Conservation (phyloP, 176 grass and related monocot species). For the Cenchrus fungigraminus region DNA sequence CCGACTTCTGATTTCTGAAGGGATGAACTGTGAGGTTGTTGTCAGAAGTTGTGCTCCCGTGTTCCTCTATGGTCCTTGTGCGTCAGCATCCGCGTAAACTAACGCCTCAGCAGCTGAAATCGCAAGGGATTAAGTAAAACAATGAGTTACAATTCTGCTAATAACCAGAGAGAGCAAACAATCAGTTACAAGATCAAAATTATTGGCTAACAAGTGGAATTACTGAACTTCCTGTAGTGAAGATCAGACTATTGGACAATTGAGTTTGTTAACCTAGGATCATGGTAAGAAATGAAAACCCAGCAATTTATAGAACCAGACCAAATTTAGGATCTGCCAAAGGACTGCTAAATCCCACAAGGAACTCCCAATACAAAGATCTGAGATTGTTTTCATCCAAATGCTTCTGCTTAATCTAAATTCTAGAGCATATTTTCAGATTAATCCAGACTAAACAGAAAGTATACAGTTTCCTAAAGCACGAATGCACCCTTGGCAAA, state of each 20-base stretch:
- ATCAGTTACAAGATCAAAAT: not conserved
- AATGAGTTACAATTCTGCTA: not conserved
- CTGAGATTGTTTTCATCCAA: not conserved
- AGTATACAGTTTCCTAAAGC: not conserved
- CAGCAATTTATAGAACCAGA: too few species aligned
- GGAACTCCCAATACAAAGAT: not conserved
- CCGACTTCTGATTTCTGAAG: constrained; percentile 10
- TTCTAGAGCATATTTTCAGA: not conserved
- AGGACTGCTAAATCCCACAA: not conserved
- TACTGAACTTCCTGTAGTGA: not conserved
- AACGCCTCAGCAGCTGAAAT: not conserved
- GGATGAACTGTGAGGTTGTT: constrained; percentile 8
- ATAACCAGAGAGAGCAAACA: not conserved
- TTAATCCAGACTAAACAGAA: not conserved
- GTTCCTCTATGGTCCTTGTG: constrained; percentile 8
- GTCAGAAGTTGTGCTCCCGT: constrained; percentile 14
- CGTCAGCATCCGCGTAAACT: not conserved
- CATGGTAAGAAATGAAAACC: constrained; percentile 11
- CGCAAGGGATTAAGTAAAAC: not conserved
- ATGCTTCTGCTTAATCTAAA: not conserved
- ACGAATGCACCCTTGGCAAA: not conserved
- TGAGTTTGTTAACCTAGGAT: not conserved
- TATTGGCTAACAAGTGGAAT: constrained; percentile 9
- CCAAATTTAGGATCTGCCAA: not conserved
- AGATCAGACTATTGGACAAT: not conserved